phyloP scores from a whole-genome alignment of 192 early-diverging fungal species.

The Coemansia sp. region DNA sequence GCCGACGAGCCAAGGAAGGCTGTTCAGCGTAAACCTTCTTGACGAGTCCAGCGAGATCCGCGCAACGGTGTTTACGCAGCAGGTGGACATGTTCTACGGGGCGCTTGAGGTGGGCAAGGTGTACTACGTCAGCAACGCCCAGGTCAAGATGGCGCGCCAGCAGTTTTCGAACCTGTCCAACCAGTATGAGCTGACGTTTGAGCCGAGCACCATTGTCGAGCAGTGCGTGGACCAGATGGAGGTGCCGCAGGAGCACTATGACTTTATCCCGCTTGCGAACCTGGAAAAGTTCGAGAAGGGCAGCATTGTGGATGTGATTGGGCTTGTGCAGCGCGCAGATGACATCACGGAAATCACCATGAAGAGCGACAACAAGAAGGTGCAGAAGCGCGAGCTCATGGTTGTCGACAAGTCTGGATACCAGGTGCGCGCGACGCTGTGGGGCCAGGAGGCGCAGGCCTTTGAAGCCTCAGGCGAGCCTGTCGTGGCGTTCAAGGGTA shows the following conservation, averaged over 20 bases:
- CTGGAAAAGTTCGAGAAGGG: constrained; percentile 72
- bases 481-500: constrained; percentile 82
- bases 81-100: constrained; percentile 74
- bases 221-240: constrained; percentile 45
- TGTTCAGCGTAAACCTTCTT: constrained; percentile 85
- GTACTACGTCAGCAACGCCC: constrained; percentile 82
- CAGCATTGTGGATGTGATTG: constrained; percentile 73
- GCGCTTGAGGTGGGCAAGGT: constrained; percentile 78
- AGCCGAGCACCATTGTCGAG: constrained; percentile 65
- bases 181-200: constrained; percentile 90
- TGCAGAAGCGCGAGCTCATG: constrained; percentile 79
- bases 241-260: constrained; percentile 56
- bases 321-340: constrained; percentile 64
- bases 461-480: constrained; percentile 57
- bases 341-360: constrained; percentile 64
- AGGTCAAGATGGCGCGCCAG: constrained; percentile 79
- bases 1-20: constrained; percentile 69
- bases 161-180: constrained; percentile 79
- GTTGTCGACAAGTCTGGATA: constrained; percentile 76
- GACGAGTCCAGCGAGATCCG: constrained; percentile 93
- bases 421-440: constrained; percentile 77
- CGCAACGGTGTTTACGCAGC: constrained; percentile 90
- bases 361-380: constrained; percentile 40
- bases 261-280: constrained; percentile 68
- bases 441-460: constrained; percentile 77